Conservation (phyloP, 331 rosid species). For the Telfairia occidentalis region DNA sequence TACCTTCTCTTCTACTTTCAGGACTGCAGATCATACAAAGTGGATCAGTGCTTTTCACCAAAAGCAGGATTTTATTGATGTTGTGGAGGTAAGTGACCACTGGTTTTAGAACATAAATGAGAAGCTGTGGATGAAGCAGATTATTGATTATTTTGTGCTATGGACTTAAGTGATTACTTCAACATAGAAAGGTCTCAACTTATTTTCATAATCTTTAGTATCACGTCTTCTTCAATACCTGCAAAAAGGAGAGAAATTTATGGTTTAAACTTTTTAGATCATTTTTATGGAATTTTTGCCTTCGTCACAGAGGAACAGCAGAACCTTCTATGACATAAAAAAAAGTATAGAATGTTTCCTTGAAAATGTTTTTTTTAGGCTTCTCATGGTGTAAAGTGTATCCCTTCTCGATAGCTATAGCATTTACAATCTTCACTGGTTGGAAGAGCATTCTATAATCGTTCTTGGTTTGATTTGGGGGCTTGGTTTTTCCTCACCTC, state of each 20-base stretch:
- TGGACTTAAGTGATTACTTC: background rate
- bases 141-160: background rate
- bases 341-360: too few species aligned
- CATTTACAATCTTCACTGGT: background rate
- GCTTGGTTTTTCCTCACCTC: too few species aligned
- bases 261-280: background rate
- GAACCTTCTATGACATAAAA: background rate
- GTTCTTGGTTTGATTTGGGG: background rate
- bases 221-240: background rate
- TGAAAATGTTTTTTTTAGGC: too few species aligned
- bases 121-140: background rate
- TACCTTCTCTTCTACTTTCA: conserved; percentile 12
- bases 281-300: background rate
- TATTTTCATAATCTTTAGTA: background rate
- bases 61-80: conserved; percentile 82
- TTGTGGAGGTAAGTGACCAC: conserved; percentile 54
- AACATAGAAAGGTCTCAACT: background rate
- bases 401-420: background rate
- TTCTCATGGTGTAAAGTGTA: too few species aligned
- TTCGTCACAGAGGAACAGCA: background rate
- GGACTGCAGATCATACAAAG: conserved; percentile 83
- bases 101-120: background rate
- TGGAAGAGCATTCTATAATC: background rate
- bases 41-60: conserved; percentile 74
- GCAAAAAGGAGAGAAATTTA: background rate